Evolutionary conservation across 75 land plant genomes (phyloP), one percentile per base, ranked within the genome.

Genomic region (Picea sitchensis): DNA sequence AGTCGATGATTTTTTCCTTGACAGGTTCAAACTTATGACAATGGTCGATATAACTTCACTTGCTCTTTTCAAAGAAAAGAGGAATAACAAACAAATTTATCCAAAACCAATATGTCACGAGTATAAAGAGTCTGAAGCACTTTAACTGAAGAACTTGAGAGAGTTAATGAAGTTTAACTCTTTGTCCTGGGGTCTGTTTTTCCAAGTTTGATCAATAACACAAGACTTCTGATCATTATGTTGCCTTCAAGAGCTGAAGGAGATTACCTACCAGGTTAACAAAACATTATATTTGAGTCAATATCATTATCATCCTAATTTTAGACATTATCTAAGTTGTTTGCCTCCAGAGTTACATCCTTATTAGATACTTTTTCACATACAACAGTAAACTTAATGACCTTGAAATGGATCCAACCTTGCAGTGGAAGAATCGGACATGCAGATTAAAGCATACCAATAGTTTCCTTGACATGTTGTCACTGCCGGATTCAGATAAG

Each of bases 401-500:
- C 17, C 3, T 56, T 57, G 18, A 23, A 75, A 2, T 4, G 6
- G 51, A 75, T 13, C 32, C 36, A 31, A 54, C 59, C 17, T 14
- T 14, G 12, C 26, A 75, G 31, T 51, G 36, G 18, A 31, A 23
- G 59, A 75, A 75, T 31, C 20, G 30, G 21, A 15, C 59, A 75
- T 12, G 9, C 76, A 54, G 18, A 18, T 57, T 31, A 20, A 54
- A 41, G 5, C 76, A 75, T 26, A 9, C 17, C 20, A 75, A 30
- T 4, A 77, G 38, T 77, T 41, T 73, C 38, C 81, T 73, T 56
- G 54, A 9, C 41, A 80, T 80, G 57, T 47, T 62, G 51, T 61
- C 82, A 38, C 78, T 81, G 34, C 78, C 65, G 3, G 78, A 81
- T 21, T 81, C 82, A 32, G 78, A 76, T 23, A 76, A 32, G 9